These are phyloP conservation scores for Podaxis rugospora DNA, from an alignment of 768 basidiomycete genomes.

Conservation along the genomic window DNA sequence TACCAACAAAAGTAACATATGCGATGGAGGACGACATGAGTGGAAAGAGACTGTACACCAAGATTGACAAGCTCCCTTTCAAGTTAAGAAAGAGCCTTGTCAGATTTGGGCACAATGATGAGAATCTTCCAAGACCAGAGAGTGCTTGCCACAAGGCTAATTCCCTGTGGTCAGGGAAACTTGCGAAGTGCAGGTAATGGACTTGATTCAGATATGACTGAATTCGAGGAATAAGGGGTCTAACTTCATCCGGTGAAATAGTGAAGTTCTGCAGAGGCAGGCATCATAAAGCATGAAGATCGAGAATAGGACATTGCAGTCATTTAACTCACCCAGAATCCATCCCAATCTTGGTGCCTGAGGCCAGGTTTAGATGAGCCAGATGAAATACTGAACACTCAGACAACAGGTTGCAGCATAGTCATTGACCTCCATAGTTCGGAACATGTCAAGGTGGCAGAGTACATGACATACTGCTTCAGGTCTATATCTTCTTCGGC, in stretches of 20 bases:
- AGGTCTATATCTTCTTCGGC: neutral
- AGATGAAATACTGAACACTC: neutral
- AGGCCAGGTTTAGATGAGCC: neutral
- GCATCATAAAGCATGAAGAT: no score
- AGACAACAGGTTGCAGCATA: neutral
- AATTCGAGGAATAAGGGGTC: neutral
- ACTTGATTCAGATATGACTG: neutral
- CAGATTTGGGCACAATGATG: neutral
- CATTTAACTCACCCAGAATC: neutral
- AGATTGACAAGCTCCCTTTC: neutral
- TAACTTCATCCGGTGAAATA: neutral
- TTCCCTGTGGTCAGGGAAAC: neutral
- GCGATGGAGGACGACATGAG: neutral
- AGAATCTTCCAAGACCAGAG: neutral
- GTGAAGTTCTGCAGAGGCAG: neutral
- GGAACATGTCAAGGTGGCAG: neutral
- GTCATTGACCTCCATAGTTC: neutral
- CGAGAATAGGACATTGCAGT: no score
- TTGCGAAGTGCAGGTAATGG: neutral
- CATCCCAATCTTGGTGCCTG: neutral
- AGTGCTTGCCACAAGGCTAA: neutral
- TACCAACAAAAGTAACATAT: neutral
- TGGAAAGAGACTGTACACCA: neutral
- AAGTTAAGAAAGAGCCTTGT: neutral
- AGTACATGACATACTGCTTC: neutral